Evolutionary conservation across 2,329 filamentous ascomycete species (phyloP), one percentile per base, ranked within the genome.

Genomic region (Byssochlamys sp.): DNA sequence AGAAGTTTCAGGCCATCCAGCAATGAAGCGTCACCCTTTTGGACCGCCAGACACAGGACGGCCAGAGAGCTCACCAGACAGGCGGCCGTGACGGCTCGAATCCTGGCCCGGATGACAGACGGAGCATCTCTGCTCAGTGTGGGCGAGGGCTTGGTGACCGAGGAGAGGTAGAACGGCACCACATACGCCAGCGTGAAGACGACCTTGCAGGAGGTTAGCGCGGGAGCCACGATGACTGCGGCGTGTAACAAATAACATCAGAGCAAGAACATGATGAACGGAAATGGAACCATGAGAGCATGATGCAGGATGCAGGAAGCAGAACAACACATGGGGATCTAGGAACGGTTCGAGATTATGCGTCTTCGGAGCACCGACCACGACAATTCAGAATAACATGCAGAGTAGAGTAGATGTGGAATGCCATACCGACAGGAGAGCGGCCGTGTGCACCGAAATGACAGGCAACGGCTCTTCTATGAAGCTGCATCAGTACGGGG

Each of bases 131-230:
- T 86, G 60, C 89, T 89, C 28, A 95, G 82, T 56, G 81, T 84
- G 27, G 84, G 81, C 6, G 90, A 94, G 5, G 91, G 91, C 55
- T 91, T 84, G 4, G 92, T 95, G 24, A 84, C 81, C 3, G 84
- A 74, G 24, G 87, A 94, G 61, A 92, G 79, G 78, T 99, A 96
- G 74, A 97, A 90, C 26, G 94, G 92, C 2, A 89, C 77, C 66
- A 99, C 89, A 76, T 97, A 99, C 76, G 90, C 76, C 65, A 91
- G 73, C n/a, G 90, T 95, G 75, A 95, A 95, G 60, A 86, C 73
- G 61, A 91, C 76, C 89, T 89, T 57, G 56, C 27, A 53, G 39
- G 14, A 7, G 1, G 39, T 45, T 45, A 45, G 39, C 39, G 39
- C n/a, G n/a, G 39, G 12, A 14, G n/a, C 39, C 19, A 45, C n/a